These are phyloP conservation scores for Malus hybrid DNA, from an alignment of 331 rosid species.

Conservation along the genomic window DNA sequence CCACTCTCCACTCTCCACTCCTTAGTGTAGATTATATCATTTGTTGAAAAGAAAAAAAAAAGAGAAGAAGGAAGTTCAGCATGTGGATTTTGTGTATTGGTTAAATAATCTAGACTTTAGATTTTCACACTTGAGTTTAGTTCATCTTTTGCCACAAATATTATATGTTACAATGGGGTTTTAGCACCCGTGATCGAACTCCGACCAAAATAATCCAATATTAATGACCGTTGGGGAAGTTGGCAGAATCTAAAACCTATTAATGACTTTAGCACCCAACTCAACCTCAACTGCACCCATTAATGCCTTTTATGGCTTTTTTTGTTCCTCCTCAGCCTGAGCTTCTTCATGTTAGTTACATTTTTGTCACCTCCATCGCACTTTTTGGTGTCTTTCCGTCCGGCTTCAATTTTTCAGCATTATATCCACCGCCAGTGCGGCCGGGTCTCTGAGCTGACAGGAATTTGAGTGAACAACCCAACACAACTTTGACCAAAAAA, in stretches of 20 bases:
- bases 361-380: background rate
- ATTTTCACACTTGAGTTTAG: too few relatives aligned
- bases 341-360: too few relatives aligned
- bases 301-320: slow-evolving; percentile 14
- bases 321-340: too few relatives aligned
- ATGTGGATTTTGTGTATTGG: too few relatives aligned
- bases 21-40: too few relatives aligned
- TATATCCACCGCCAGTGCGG: background rate
- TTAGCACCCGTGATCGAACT: slow-evolving; percentile 12
- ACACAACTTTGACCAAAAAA: slow-evolving; percentile 1
- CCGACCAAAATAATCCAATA: slow-evolving; percentile 21
- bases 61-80: too few relatives aligned
- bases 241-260: slow-evolving; percentile 38
- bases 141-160: too few relatives aligned
- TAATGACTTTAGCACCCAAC: slow-evolving; percentile 34
- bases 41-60: too few relatives aligned
- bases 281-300: slow-evolving; percentile 21
- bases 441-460: background rate
- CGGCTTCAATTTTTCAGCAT: background rate
- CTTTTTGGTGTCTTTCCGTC: slow-evolving; percentile 4
- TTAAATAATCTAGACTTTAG: too few relatives aligned
- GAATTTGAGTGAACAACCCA: slow-evolving; percentile 10
- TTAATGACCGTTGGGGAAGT: slow-evolving; percentile 72
- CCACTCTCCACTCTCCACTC: too few relatives aligned
- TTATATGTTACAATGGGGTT: background rate